phyloP scores from a whole-genome alignment of 305 asterid genomes.

The Striga hermonthica region DNA sequence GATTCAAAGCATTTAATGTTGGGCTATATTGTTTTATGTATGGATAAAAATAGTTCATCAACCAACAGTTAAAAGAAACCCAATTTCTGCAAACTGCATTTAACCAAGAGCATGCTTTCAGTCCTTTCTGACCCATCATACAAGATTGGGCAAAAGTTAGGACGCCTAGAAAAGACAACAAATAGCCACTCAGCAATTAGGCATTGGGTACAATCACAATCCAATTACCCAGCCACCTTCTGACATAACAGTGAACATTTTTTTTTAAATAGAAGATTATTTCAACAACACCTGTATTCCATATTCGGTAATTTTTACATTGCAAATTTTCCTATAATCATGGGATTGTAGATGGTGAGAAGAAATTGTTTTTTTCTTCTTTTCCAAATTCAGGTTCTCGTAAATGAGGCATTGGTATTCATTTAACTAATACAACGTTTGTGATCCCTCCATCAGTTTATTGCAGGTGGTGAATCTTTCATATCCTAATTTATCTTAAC shows the following conservation, averaged over 20 bases:
- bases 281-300: neutral
- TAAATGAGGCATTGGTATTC: too few species aligned
- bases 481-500: too few species aligned
- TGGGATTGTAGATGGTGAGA: neutral
- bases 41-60: neutral
- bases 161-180: slow-evolving; percentile 4
- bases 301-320: neutral
- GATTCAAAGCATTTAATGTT: slow-evolving; percentile 1
- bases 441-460: too few species aligned
- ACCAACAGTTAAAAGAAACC: slow-evolving; percentile 4
- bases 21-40: neutral
- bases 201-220: neutral
- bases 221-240: neutral
- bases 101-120: slow-evolving; percentile 1
- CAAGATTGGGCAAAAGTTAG: neutral
- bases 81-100: slow-evolving; percentile 1
- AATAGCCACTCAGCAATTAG: neutral
- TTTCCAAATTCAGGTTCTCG: too few species aligned
- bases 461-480: too few species aligned
- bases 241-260: neutral
- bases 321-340: neutral
- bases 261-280: neutral
- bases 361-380: too few species aligned
- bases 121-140: slow-evolving; percentile 4
- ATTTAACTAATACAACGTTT: too few species aligned